A percentile compares a stretch with the other conserved stretches of the same genome.
Conservation (phyloP, 108 stramenopile species). For the Halocafeteria seosinensis region DNA sequence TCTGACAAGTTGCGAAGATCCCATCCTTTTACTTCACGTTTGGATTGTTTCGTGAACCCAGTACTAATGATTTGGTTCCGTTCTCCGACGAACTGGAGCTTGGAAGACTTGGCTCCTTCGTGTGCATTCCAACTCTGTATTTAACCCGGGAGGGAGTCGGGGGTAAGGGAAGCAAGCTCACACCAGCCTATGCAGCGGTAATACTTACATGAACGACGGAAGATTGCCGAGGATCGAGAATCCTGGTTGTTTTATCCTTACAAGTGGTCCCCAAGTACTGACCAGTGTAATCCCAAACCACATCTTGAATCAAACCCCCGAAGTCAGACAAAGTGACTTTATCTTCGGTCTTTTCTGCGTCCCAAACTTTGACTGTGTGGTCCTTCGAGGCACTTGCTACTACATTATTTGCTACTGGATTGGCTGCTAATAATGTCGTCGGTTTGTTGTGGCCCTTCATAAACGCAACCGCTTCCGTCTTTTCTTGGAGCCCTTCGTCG, state of each 20-base stretch:
- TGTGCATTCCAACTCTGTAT: conserved; percentile 62
- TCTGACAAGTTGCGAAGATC: conserved; percentile 58
- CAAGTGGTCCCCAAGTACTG: conserved; percentile 60
- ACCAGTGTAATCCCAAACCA: conserved; percentile 80
- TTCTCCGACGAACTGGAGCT: conserved; percentile 64
- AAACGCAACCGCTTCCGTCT: conserved; percentile 61
- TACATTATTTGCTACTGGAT: conserved; percentile 77
- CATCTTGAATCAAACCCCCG: conserved; percentile 72
- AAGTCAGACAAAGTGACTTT: conserved; percentile 46
- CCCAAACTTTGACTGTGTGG: conserved; percentile 83
- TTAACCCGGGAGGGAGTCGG: no score
- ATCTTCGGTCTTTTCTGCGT: conserved; percentile 59
- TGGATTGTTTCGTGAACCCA: conserved; percentile 67
- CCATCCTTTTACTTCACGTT: conserved; percentile 94
- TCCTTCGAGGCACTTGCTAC: conserved; percentile 61
- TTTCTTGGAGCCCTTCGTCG: conserved; percentile 59
- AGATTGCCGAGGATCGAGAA: conserved; percentile 57
- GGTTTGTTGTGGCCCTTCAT: conserved; percentile 72
- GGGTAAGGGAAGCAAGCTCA: no score
- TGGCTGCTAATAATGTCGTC: conserved; percentile 71
- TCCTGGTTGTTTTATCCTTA: conserved; percentile 82
- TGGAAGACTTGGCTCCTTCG: conserved; percentile 75
- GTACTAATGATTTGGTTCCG: conserved; percentile 66
- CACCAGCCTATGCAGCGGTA: no score
- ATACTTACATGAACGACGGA: no score